Base-by-base conservation (phyloP, 2,329 filamentous ascomycete species). In the Pezicula carpinea region DNA sequence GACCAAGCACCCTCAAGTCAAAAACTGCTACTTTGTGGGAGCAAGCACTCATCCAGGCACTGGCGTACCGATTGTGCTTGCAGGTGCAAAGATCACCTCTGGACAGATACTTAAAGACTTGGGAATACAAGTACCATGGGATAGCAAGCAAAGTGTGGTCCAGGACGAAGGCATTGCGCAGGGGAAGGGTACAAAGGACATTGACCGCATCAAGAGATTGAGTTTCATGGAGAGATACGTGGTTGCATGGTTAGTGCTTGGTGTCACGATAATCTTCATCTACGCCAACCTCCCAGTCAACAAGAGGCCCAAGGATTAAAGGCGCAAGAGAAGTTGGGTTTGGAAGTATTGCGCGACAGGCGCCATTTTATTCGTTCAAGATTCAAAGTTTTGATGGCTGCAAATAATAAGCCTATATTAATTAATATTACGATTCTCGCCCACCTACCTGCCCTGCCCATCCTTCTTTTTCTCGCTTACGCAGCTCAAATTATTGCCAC, bases 41-140 rank as follows among this genome's bases (percentile, higher is more conserved):
- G 85, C 85, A 1, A 85, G 80, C 59, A 86, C 85, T 17, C 85
- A 90, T 67, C 85, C 86, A 0, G 86, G 86, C 1, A 89, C 85
- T 0, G 85, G 85, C 0, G 85, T 89, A 17, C 86, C 86, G 3
- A 86, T 89, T 47, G 82, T 83, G 21, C 67, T 89, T 8, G 84
- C 84, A 0, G 85, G 85, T 0, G 79, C 81, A 7, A 85, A 81
- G 62, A 73, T 89, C 46, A 77, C 78, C 0, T 69, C 66, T 7
- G 74, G 75, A 56, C 73, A 80, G 62, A 69, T 81, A 5, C 54
- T 78, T 11, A 59, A 63, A 5, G 60, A 62, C 32, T 23, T 48
- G 3, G 44, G 46, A 0, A 31, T 52, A 8, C 5, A 5, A 1
- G 42, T 58, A 5, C 60, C 59, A 2, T 60, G 60, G 59, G 41